Conservation (phyloP, 768 basidiomycete species). For the Suillus brevipes region DNA sequence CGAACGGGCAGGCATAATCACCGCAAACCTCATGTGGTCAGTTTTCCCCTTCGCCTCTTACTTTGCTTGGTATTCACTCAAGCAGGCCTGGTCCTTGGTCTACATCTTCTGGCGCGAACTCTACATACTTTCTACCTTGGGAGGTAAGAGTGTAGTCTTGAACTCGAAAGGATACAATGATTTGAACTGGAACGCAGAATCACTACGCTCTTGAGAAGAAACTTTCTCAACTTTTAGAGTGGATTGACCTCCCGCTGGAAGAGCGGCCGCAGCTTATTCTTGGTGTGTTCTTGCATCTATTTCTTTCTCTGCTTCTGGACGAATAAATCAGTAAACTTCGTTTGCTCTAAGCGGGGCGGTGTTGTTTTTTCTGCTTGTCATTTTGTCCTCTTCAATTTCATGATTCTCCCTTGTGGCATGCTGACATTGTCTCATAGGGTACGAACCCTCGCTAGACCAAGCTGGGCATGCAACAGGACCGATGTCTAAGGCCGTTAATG, state of each 20-base stretch:
- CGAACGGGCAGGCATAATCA: slow-evolving; percentile 64
- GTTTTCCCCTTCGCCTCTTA: slow-evolving; percentile 22
- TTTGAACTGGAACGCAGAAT: slow-evolving; percentile 36
- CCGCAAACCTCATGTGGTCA: slow-evolving; percentile 92
- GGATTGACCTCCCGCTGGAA: slow-evolving; percentile 77
- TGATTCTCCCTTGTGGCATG: background rate
- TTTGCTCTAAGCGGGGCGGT: background rate
- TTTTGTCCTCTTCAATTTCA: slow-evolving; percentile 1
- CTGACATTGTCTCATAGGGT: slow-evolving; percentile 43
- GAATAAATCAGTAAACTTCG: background rate
- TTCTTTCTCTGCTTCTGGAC: background rate
- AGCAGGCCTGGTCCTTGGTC: slow-evolving; percentile 80
- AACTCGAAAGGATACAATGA: background rate
- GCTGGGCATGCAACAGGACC: slow-evolving; percentile 77
- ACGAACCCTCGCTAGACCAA: slow-evolving; percentile 86
- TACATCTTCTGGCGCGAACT: slow-evolving; percentile 60
- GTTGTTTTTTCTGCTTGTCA: slow-evolving; percentile 1
- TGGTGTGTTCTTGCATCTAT: slow-evolving; percentile 42
- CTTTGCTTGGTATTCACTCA: background rate
- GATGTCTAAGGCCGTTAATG: slow-evolving; percentile 67
- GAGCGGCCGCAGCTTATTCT: slow-evolving; percentile 76
- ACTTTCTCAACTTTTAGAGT: slow-evolving; percentile 72
- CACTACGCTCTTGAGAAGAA: slow-evolving; percentile 67
- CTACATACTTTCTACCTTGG: slow-evolving; percentile 83
- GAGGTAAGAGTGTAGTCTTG: slow-evolving; percentile 42